Base-by-base conservation (phyloP, 2,329 filamentous ascomycete genomes). In the Xylariales sp. region DNA sequence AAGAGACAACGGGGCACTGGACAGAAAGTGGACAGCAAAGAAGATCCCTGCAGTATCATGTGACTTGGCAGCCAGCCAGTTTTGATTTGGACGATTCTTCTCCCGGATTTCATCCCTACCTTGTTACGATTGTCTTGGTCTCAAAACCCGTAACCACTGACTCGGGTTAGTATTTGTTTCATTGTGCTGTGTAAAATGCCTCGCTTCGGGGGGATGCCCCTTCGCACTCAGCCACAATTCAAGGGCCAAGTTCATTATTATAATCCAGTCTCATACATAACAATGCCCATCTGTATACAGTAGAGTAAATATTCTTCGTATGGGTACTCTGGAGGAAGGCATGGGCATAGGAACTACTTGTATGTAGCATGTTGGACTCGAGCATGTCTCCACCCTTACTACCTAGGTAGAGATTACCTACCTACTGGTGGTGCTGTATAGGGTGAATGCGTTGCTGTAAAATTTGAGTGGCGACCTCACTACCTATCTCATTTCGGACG, bases 121-220 rank as follows among this genome's bases (percentile, higher is more conserved):
- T 53, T 64, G 48, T 62, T 45, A 58, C 58, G 58, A 65, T 68
- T 61, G 23, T 65, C 53, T 59, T 41, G 56, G 62, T 69, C 63
- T 60, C 54, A 62, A 56, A 61, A 64, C 46, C 62, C 58, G 43
- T 48, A 48, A 59, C 63, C 62, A 66, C 62, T 69, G 69, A 69
- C 63, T 69, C 60, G 69, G 65, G 55, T 50, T 46, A 52, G 45
- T 34, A 64, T 58, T 64, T 60, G 62, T 69, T 69, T 66, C 60
- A 64, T 69, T 59, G 32, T 57, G 43, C 23, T 28, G 48, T 57
- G 65, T 57, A 63, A 53, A 63, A 61, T 63, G 32, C 65, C 61
- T 68, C 62, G 62, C 65, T 45, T 45, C 34, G 28, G 45, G 49
- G 50, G 50, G 45, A 58, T n/a, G 3, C 46, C 39, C 34, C 34